Evolutionary conservation across 2,329 filamentous ascomycete species (phyloP).

Genomic region (Apiospora arundinis): DNA sequence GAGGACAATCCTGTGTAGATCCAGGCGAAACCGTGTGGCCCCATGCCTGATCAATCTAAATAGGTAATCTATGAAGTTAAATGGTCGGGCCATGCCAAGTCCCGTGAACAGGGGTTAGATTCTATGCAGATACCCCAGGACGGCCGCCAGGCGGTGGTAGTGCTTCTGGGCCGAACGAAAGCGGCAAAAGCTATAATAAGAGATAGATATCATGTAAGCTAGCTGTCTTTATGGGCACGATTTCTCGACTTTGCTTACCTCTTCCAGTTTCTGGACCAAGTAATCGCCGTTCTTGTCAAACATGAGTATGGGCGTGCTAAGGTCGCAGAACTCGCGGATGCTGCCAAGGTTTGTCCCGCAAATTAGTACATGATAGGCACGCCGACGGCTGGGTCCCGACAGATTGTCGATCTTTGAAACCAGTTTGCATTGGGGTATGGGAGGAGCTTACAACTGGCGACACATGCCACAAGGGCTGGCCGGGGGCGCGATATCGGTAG

Average conservation of each 20-base stretch:
- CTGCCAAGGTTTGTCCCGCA: conserved; percentile 43
- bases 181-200: conserved; percentile 64
- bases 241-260: conserved; percentile 54
- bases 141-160: conserved; percentile 48
- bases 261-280: conserved; percentile 71
- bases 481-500: conserved; percentile 76
- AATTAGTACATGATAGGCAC: neutral
- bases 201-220: neutral
- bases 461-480: conserved; percentile 94
- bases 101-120: neutral
- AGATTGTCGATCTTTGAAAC: neutral
- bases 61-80: conserved; percentile 9
- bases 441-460: conserved; percentile 75
- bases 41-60: neutral
- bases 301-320: conserved; percentile 85
- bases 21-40: conserved; percentile 2
- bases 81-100: conserved; percentile 1
- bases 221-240: neutral
- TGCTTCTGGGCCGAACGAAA: conserved; percentile 71
- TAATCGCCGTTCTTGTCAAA: conserved; percentile 82
- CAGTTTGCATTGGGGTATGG: neutral
- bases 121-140: conserved; percentile 10
- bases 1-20: neutral
- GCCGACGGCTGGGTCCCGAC: neutral
- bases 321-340: conserved; percentile 76